Percentiles rank a stretch among this genome's conserved stretches.
Evolutionary conservation across 1,139 yeast species (phyloP).

Genomic region (Hyphopichia buzzinii): DNA sequence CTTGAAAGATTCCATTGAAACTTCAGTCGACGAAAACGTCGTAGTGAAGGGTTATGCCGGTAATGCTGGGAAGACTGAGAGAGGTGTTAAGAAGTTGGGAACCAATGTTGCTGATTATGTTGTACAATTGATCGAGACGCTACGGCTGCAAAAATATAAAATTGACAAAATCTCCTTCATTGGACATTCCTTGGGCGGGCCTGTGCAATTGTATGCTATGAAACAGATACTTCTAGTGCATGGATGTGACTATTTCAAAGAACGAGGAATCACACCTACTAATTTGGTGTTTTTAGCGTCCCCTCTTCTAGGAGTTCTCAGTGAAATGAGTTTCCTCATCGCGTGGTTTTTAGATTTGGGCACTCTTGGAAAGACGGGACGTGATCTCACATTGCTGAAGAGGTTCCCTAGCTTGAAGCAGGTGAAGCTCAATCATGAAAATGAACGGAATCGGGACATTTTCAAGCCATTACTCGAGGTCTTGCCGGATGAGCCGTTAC

Average conservation of each 20-base stretch:
- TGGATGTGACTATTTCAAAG: conserved; percentile 56
- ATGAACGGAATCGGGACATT: conserved; percentile 2
- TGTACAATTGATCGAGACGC: conserved; percentile 47
- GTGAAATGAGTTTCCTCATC: conserved; percentile 84
- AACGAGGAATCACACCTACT: conserved; percentile 51
- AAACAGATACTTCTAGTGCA: conserved; percentile 63
- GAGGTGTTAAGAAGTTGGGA: conserved; percentile 84
- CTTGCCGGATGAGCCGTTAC: conserved; percentile 79
- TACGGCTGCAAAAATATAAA: conserved; percentile 20
- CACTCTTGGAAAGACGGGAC: conserved; percentile 87
- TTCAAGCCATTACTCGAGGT: conserved; percentile 65
- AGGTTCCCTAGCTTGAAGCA: conserved; percentile 20
- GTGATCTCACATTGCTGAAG: conserved; percentile 69
- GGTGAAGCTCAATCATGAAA: conserved; percentile 6
- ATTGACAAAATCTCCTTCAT: conserved; percentile 74
- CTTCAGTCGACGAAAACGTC: conserved; percentile 56
- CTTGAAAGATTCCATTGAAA: conserved; percentile 74
- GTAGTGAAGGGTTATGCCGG: conserved; percentile 79
- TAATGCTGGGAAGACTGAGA: conserved; percentile 85
- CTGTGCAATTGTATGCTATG: conserved; percentile 84
- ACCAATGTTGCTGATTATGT: conserved; percentile 71
- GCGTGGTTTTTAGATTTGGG: conserved; percentile 84
- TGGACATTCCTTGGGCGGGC: conserved; percentile 92
- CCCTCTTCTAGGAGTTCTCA: conserved; percentile 78
- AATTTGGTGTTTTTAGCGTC: conserved; percentile 83